Conservation (phyloP, 192 early-diverging fungal species). For the Entomortierella beljakovae region DNA sequence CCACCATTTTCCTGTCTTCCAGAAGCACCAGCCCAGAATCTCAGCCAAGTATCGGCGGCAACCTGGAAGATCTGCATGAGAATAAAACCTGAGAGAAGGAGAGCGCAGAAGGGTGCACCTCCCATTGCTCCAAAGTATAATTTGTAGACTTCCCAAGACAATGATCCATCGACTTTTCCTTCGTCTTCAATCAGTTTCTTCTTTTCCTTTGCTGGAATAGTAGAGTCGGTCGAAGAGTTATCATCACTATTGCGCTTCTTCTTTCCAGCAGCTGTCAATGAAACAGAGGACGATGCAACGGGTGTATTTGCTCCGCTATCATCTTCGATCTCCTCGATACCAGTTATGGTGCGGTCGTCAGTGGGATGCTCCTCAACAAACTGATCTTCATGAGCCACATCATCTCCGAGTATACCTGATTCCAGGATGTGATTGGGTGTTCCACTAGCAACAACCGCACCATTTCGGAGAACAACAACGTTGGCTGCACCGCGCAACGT, state of each 20-base stretch:
- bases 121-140: constrained; percentile 82
- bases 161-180: constrained; percentile 83
- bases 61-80: constrained; percentile 60
- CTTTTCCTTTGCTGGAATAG: constrained; percentile 52
- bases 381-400: constrained; percentile 53
- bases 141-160: constrained; percentile 81
- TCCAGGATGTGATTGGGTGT: constrained; percentile 60
- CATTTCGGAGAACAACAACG: constrained; percentile 73
- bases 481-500: constrained; percentile 69
- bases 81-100: constrained; percentile 56
- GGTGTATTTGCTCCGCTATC: constrained; percentile 17
- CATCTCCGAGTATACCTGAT: constrained; percentile 61
- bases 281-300: constrained; percentile 19
- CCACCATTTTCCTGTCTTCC: not conserved
- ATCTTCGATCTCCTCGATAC: constrained; percentile 37
- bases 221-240: constrained; percentile 60
- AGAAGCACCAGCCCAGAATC: constrained; percentile 50
- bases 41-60: constrained; percentile 44
- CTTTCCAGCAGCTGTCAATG: constrained; percentile 38
- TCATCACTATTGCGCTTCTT: constrained; percentile 36
- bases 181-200: constrained; percentile 84
- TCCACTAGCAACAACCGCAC: constrained; percentile 65
- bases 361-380: constrained; percentile 27
- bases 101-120: constrained; percentile 68
- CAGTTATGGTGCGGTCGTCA: constrained; percentile 37